phyloP scores from a whole-genome alignment of 2,329 filamentous ascomycete genomes.

The Elsinoe fawcettii region DNA sequence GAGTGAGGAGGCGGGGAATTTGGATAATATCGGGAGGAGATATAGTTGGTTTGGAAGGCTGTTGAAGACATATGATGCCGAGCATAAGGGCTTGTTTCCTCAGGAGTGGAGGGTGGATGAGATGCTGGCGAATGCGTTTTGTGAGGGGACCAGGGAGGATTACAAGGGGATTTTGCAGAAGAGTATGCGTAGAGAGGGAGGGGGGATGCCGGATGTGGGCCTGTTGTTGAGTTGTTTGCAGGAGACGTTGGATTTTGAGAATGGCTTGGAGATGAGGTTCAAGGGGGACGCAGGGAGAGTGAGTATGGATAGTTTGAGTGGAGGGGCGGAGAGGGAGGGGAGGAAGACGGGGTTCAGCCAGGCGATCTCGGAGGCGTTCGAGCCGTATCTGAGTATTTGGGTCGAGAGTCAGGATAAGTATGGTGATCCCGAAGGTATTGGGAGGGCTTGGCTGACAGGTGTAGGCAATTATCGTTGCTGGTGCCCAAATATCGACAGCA shows the following conservation, averaged over 20 bases:
- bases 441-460: constrained; percentile 10
- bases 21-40: constrained; percentile 91
- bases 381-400: constrained; percentile 94
- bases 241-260: constrained; percentile 95
- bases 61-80: constrained; percentile 90
- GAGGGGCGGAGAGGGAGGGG: constrained; percentile 59
- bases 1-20: constrained; percentile 88
- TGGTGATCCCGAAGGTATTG: constrained; percentile 15
- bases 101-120: constrained; percentile 83
- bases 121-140: constrained; percentile 82
- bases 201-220: constrained; percentile 79
- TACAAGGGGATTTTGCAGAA: constrained; percentile 87
- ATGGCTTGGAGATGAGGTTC: constrained; percentile 78
- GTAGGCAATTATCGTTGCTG: constrained; percentile 64
- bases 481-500: constrained; percentile 84
- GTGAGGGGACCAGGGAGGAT: constrained; percentile 89
- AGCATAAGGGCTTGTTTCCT: constrained; percentile 84
- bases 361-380: constrained; percentile 90
- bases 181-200: constrained; percentile 70
- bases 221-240: constrained; percentile 81
- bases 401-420: constrained; percentile 86
- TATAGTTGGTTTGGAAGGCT: constrained; percentile 97
- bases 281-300: constrained; percentile 54
- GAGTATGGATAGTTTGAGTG: constrained; percentile 67
- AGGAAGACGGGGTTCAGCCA: constrained; percentile 73